phyloP scores from a whole-genome alignment of 192 early-diverging fungal species.

The Coemansia sp. region DNA sequence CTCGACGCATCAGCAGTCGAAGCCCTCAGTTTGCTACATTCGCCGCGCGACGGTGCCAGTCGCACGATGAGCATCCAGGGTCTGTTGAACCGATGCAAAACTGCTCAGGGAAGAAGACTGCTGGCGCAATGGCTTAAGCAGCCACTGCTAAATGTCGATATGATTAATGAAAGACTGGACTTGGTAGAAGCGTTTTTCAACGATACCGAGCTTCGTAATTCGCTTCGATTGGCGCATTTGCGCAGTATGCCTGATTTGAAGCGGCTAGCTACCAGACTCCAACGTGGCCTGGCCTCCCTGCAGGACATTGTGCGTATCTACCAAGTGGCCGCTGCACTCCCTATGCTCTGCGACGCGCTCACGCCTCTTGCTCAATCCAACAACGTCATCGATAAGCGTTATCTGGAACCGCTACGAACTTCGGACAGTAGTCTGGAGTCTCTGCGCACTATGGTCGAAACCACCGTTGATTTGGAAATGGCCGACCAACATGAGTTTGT shows the following conservation, averaged over 20 bases:
- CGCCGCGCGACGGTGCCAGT: conserved; percentile 64
- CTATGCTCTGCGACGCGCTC: conserved; percentile 62
- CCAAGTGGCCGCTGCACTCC: conserved; percentile 76
- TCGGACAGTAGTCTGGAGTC: conserved; percentile 62
- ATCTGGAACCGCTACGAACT: conserved; percentile 56
- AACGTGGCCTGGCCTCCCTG: conserved; percentile 70
- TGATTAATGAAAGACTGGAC: conserved; percentile 77
- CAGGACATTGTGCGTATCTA: conserved; percentile 91
- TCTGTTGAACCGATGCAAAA: conserved; percentile 86
- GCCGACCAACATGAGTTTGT: conserved; percentile 84
- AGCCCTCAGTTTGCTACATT: conserved; percentile 84
- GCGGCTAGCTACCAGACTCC: conserved; percentile 82
- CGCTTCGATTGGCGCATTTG: conserved; percentile 69
- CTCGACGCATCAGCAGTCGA: conserved; percentile 87
- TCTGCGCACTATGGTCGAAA: conserved; percentile 83
- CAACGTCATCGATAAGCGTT: conserved; percentile 55
- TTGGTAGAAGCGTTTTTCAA: conserved; percentile 71
- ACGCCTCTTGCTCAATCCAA: conserved; percentile 34
- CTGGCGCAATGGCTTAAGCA: conserved; percentile 93
- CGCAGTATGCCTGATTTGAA: conserved; percentile 87
- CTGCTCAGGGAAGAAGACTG: conserved; percentile 79
- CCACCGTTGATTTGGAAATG: conserved; percentile 83
- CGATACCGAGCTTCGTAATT: conserved; percentile 64
- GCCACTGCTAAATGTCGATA: conserved; percentile 69
- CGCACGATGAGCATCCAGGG: conserved; percentile 73